Percentiles rank a stretch among this genome's conserved stretches.
Conservation (phyloP, 192 early-diverging fungal species). For the Physocladia obscura region DNA sequence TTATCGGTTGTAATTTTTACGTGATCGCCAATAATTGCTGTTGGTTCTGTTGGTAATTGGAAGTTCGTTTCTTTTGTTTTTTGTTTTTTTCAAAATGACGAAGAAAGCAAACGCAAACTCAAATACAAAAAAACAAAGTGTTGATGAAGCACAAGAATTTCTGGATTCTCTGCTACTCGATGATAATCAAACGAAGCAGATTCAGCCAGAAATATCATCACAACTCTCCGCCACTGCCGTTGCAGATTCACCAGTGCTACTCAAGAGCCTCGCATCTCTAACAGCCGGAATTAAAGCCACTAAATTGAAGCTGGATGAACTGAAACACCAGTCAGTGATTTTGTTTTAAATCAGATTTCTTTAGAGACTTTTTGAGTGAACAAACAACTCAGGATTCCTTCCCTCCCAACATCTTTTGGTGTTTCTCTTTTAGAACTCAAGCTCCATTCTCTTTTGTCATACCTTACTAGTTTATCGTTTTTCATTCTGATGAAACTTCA, state of each 20-base stretch:
- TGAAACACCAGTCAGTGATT: not conserved
- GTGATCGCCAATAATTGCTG: too few species aligned
- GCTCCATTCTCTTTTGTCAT: conserved; percentile 81
- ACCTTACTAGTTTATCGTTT: conserved; percentile 78
- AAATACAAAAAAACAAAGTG: too few species aligned
- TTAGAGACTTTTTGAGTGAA: not conserved
- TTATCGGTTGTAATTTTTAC: too few species aligned
- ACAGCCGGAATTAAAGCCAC: not conserved
- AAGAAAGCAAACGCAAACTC: too few species aligned
- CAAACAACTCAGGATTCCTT: conserved; percentile 57
- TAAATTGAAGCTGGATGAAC: not conserved
- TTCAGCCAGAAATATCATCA: too few species aligned
- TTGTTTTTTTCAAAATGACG: too few species aligned
- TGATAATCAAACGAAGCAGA: too few species aligned
- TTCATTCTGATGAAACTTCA: conserved; percentile 76
- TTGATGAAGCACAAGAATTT: too few species aligned
- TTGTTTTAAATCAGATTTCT: not conserved
- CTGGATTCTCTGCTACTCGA: too few species aligned
- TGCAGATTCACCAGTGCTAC: not conserved
- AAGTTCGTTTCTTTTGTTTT: too few species aligned
- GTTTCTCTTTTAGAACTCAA: conserved; percentile 90
- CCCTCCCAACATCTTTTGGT: conserved; percentile 72
- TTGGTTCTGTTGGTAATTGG: too few species aligned
- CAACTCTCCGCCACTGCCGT: not conserved
- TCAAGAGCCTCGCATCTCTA: not conserved